Evolutionary conservation across 129 eudicot genomes (phyloP).

Genomic region (Flaveria robusta): DNA sequence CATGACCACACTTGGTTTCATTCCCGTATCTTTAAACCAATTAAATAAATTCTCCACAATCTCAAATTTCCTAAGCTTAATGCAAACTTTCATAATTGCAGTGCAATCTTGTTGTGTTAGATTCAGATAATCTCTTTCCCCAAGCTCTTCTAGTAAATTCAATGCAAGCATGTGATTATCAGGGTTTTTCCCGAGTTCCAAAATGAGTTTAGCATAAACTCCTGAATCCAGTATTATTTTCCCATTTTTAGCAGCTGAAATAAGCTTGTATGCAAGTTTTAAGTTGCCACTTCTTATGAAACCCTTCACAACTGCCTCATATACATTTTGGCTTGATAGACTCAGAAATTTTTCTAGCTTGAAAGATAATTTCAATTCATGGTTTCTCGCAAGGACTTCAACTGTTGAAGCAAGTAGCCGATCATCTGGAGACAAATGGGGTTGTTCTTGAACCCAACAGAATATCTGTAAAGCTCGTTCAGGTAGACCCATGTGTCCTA

Average conservation of each 20-base stretch:
- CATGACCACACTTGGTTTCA: conserved; percentile 70
- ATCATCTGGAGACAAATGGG: conserved; percentile 82
- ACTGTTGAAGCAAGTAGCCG: conserved; percentile 78
- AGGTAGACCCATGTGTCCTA: conserved; percentile 90
- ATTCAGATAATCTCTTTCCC: conserved; percentile 60
- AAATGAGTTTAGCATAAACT: conserved; percentile 69
- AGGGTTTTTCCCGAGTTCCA: conserved; percentile 68
- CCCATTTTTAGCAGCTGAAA: conserved; percentile 54
- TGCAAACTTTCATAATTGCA: conserved; percentile 70
- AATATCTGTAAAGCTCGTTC: conserved; percentile 72
- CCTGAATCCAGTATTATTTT: conserved; percentile 58
- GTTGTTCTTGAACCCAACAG: conserved; percentile 82
- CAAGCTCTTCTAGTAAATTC: conserved; percentile 69
- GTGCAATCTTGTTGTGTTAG: conserved; percentile 73
- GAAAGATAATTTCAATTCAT: conserved; percentile 58
- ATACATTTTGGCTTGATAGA: conserved; percentile 55
- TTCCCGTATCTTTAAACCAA: conserved; percentile 64
- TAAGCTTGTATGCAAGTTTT: conserved; percentile 67
- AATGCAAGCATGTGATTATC: conserved; percentile 51
- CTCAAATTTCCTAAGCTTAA: conserved; percentile 63
- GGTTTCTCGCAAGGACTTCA: conserved; percentile 69
- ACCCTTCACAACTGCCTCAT: conserved; percentile 78
- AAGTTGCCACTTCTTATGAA: conserved; percentile 70
- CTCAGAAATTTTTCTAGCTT: conserved; percentile 53
- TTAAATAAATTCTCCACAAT: conserved; percentile 65